Base-by-base conservation (phyloP, 1,284 basidiomycete species). In the Prillingera fragicola region DNA sequence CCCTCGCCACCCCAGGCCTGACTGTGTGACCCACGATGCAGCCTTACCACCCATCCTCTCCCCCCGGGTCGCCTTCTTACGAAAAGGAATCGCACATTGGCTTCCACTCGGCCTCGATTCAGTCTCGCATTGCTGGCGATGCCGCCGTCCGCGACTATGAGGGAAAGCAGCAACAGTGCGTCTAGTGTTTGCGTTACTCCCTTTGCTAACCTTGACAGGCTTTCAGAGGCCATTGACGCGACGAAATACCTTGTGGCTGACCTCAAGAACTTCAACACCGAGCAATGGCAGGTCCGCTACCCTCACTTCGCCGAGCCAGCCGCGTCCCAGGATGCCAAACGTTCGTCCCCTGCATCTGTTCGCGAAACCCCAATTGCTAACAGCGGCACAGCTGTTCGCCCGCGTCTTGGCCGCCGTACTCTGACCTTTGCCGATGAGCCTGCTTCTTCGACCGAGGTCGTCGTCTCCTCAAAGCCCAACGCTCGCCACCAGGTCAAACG, bases 221-320 rank as follows among this genome's bases (percentile, higher is more conserved):
- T 95, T 42, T 76, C 87, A 22, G 74, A 75, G 33, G 87, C 84
- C 18, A 80, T 94, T 54, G 80, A 85, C 57, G 75, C 79, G 1
- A 83, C 87, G 24, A 79, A 80, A 59, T 65, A 72, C 15, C 78
- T 96, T 36, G 75, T 95, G 28, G 74, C 70, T 41, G 83, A 85
- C 56, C 73, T 96, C 24, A 80, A 81, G 49, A 74, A 78, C 50
- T 94, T 92, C 74, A 95, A 87, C 74, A 83, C 82, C 69, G 77
- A 82, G 36, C 78, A 85, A 54, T 94, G 89, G 86, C 77, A 87
- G 28, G 80, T 95, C 23, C 77, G 87, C 45, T 96, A 96, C 68
- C 90, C 90, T 36, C 78, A 80, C 29, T 52, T 52, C 37, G 31
- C 41, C 5, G 13, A 15, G 3, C 21, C 19, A 23, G 38, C 65